Conservation (phyloP, 495 filamentous ascomycete species). For the Amniculicola lignicola region DNA sequence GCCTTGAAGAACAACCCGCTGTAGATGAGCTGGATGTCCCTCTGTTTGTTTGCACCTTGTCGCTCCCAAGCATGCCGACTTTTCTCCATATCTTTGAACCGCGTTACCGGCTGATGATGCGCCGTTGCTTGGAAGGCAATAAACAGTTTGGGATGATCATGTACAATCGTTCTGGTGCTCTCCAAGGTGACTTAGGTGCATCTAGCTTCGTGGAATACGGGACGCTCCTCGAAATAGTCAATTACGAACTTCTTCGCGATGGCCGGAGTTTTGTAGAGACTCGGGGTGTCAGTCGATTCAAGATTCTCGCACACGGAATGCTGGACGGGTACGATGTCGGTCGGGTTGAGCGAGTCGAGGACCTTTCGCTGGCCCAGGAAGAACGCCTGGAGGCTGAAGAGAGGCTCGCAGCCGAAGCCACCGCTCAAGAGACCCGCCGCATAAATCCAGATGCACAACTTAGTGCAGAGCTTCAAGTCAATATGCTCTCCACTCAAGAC, state of each 20-base stretch:
- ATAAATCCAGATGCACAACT: constrained; percentile 18
- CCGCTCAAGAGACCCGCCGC: not conserved
- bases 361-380: constrained; percentile 77
- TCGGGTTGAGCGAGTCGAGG: constrained; percentile 68
- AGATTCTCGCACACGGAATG: constrained; percentile 58
- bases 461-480: constrained; percentile 46
- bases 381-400: constrained; percentile 68
- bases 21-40: constrained; percentile 60
- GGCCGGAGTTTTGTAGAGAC: constrained; percentile 78
- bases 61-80: constrained; percentile 78
- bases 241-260: constrained; percentile 68
- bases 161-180: constrained; percentile 55
- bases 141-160: constrained; percentile 82
- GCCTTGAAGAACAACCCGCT: constrained; percentile 50
- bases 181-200: constrained; percentile 58
- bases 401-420: constrained; percentile 38
- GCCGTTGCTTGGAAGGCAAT: constrained; percentile 68
- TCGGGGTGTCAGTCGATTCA: constrained; percentile 71
- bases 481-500: constrained; percentile 64
- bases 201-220: constrained; percentile 69
- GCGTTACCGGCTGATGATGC: constrained; percentile 83
- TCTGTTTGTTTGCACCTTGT: constrained; percentile 76
- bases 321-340: constrained; percentile 77
- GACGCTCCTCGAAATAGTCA: constrained; percentile 70
- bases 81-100: constrained; percentile 91